Evolutionary conservation across 177 flowering plant genomes (phyloP).

Genomic region (Vitis hybrid): DNA sequence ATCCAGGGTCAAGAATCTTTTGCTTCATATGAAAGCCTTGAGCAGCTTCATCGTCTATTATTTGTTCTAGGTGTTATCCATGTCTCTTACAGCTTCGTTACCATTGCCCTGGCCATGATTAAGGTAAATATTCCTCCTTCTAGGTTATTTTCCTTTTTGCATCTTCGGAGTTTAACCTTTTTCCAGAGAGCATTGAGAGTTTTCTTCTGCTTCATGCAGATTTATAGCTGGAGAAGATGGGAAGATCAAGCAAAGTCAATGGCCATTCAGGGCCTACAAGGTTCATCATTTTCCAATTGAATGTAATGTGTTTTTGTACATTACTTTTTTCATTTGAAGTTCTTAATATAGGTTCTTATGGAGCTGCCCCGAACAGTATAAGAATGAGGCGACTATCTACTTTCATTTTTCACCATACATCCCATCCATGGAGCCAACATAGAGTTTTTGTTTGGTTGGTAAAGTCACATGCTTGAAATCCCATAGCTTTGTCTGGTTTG

Average conservation of each 20-base stretch:
- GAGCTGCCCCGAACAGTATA: constrained; percentile 13
- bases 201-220: constrained; percentile 40
- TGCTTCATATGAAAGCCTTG: constrained; percentile 78
- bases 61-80: constrained; percentile 75
- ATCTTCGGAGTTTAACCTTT: constrained; percentile 4
- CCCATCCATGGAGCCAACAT: constrained; percentile 88
- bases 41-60: constrained; percentile 86
- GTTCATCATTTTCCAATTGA: constrained; percentile 20
- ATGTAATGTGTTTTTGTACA: background rate
- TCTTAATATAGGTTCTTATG: constrained; percentile 28
- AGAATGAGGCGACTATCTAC: constrained; percentile 53
- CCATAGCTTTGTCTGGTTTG: background rate
- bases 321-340: background rate
- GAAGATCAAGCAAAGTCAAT: constrained; percentile 65
- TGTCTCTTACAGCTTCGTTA: constrained; percentile 64
- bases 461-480: constrained; percentile 13
- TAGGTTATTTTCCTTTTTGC: background rate
- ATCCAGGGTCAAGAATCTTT: constrained; percentile 78
- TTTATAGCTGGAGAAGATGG: constrained; percentile 91
- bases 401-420: constrained; percentile 56
- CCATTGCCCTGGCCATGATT: constrained; percentile 72
- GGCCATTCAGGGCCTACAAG: constrained; percentile 37
- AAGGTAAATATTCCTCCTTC: constrained; percentile 48
- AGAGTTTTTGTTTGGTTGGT: constrained; percentile 87
- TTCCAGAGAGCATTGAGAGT: background rate